A percentile compares a stretch with the other conserved stretches of the same genome.
phyloP scores from a whole-genome alignment of 2,329 filamentous ascomycete species.

The Cadophora sp. region DNA sequence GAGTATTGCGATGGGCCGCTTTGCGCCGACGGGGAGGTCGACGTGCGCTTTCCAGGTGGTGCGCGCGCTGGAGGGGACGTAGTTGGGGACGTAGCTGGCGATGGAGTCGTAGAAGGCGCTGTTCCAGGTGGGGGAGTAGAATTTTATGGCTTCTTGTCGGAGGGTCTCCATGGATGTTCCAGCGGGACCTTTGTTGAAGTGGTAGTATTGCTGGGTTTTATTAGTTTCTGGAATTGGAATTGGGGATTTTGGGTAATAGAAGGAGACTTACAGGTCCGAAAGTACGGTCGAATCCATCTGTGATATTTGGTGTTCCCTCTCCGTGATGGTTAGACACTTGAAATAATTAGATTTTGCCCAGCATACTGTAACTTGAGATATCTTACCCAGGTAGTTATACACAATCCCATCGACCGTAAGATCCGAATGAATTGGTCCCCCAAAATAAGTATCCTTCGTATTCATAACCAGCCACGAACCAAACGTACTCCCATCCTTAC shows the following conservation, averaged over 20 bases:
- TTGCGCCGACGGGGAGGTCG: constrained; percentile 58
- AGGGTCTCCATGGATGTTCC: constrained; percentile 55
- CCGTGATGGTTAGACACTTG: constrained; percentile 67
- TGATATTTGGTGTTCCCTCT: constrained; percentile 68
- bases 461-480: constrained; percentile 71
- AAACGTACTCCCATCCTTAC: constrained; percentile 57
- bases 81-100: constrained; percentile 63
- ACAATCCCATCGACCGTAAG: constrained; percentile 69
- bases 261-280: constrained; percentile 57
- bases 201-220: constrained; percentile 57
- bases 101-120: constrained; percentile 69
- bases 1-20: constrained; percentile 61
- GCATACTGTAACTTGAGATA: too few species aligned
- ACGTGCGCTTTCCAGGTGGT: constrained; percentile 58
- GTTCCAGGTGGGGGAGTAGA: constrained; percentile 61
- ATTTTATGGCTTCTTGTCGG: constrained; percentile 59
- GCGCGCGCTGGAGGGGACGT: constrained; percentile 59
- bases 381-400: constrained; percentile 63
- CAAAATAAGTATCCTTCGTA: constrained; percentile 67
- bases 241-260: neutral
- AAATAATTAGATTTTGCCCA: neutral
- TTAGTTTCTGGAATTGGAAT: neutral
- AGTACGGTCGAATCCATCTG: constrained; percentile 67
- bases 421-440: constrained; percentile 67
- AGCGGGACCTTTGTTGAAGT: constrained; percentile 64